Percentiles rank a stretch among this genome's conserved stretches.
Evolutionary conservation across 2,329 filamentous ascomycete species (phyloP).

Genomic region (Lasiodiplodia sp.): DNA sequence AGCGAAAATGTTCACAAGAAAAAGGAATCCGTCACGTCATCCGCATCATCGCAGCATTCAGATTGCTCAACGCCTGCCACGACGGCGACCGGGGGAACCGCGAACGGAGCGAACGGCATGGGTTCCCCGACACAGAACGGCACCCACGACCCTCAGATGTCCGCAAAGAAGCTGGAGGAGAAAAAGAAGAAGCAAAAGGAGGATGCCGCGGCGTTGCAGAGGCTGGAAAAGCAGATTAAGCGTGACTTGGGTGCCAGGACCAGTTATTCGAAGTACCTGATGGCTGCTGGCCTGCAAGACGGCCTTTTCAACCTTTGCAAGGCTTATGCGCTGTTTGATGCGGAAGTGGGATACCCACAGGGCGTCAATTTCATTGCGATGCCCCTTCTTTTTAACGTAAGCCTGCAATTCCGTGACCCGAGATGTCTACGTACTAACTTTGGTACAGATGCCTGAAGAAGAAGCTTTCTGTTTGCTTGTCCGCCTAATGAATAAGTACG

Average conservation of each 20-base stretch:
- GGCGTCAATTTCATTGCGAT: slow-evolving; percentile 95
- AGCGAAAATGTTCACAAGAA: slow-evolving; percentile 63
- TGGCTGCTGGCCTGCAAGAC: slow-evolving; percentile 89
- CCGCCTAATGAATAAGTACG: slow-evolving; percentile 95
- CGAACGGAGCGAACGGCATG: slow-evolving; percentile 44
- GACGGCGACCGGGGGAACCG: slow-evolving; percentile 60
- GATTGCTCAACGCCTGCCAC: slow-evolving; percentile 71
- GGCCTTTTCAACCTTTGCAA: slow-evolving; percentile 96
- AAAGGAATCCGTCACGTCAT: slow-evolving; percentile 74
- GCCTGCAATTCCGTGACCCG: slow-evolving; percentile 37
- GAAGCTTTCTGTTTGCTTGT: slow-evolving; percentile 95
- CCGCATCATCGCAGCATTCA: slow-evolving; percentile 84
- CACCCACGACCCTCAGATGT: slow-evolving; percentile 65
- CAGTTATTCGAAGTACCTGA: slow-evolving; percentile 95
- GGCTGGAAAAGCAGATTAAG: slow-evolving; percentile 89
- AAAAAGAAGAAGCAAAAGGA: slow-evolving; percentile 82
- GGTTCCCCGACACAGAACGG: slow-evolving; percentile 64
- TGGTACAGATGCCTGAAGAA: slow-evolving; percentile 88
- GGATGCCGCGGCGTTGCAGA: slow-evolving; percentile 75
- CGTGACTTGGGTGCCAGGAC: slow-evolving; percentile 91
- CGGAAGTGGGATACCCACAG: slow-evolving; percentile 93
- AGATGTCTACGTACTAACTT: slow-evolving; percentile 37
- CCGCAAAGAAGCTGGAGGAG: slow-evolving; percentile 68
- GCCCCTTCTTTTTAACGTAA: slow-evolving; percentile 91
- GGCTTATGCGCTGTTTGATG: slow-evolving; percentile 94